These are phyloP conservation scores for Sanghuangporus sanghuang DNA, from an alignment of 1,284 basidiomycete genomes.

Conservation along the genomic window DNA sequence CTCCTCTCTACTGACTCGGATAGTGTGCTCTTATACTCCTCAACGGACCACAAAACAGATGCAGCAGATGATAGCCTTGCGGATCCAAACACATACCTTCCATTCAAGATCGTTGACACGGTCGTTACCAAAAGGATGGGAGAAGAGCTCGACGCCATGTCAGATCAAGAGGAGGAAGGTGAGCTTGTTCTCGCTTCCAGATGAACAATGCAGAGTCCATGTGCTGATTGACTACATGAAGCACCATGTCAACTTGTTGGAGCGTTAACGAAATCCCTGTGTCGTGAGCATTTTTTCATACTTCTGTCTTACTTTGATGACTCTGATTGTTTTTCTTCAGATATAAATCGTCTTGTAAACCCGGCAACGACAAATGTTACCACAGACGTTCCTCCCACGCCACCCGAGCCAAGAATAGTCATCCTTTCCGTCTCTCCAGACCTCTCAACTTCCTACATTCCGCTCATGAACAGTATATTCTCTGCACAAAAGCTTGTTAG, in stretches of 20 bases:
- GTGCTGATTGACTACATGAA: conserved; percentile 23
- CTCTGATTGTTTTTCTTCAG: conserved; percentile 35
- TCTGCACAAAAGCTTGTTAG: conserved; percentile 93
- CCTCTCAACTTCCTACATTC: conserved; percentile 84
- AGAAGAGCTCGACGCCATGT: conserved; percentile 53
- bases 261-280: conserved; percentile 84
- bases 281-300: conserved; percentile 53
- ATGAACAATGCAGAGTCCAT: conserved; percentile 1
- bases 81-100: conserved; percentile 79
- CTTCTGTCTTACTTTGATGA: neutral
- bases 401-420: conserved; percentile 80
- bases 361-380: conserved; percentile 29
- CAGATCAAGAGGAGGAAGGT: conserved; percentile 47
- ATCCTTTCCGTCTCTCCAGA: conserved; percentile 91
- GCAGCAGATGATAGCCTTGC: conserved; percentile 35
- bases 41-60: conserved; percentile 38
- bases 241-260: conserved; percentile 76
- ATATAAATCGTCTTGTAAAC: conserved; percentile 75
- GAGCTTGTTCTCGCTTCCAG: conserved; percentile 15
- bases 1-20: conserved; percentile 12
- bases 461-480: conserved; percentile 99
- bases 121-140: conserved; percentile 60
- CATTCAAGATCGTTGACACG: conserved; percentile 72
- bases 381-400: conserved; percentile 36
- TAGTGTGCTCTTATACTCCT: conserved; percentile 74